A percentile compares a stretch with the other conserved stretches of the same genome.
These are phyloP conservation scores for Fusarium tricinctum DNA, from an alignment of 2,329 filamentous ascomycete genomes.

Conservation along the genomic window DNA sequence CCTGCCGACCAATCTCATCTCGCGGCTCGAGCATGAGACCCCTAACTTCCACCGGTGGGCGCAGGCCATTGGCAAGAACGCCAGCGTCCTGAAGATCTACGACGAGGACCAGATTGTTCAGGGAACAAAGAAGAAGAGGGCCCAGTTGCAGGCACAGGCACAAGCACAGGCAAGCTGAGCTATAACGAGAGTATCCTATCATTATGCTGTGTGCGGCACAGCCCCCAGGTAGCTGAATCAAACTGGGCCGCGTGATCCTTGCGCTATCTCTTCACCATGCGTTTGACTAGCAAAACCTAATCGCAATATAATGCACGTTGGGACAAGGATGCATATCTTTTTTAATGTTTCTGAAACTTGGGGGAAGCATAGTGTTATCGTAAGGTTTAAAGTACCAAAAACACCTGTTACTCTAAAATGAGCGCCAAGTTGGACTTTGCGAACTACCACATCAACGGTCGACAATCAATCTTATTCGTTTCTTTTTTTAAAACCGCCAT, in stretches of 20 bases:
- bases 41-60: slow-evolving; percentile 79
- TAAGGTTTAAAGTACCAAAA: not conserved
- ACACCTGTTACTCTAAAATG: not conserved
- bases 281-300: slow-evolving; percentile 7
- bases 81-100: slow-evolving; percentile 76
- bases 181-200: not conserved
- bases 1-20: slow-evolving; percentile 62
- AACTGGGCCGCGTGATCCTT: not conserved
- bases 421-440: slow-evolving; percentile 2
- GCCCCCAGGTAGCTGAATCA: slow-evolving; percentile 4
- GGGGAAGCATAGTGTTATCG: not conserved
- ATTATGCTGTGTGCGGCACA: not conserved
- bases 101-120: slow-evolving; percentile 59
- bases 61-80: slow-evolving; percentile 69
- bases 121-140: slow-evolving; percentile 39
- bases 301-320: slow-evolving; percentile 9
- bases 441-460: not conserved
- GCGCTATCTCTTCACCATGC: slow-evolving; percentile 11
- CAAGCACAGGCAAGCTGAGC: not conserved
- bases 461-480: not conserved
- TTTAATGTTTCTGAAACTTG: slow-evolving; percentile 11
- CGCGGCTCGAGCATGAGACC: slow-evolving; percentile 65
- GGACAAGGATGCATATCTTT: slow-evolving; percentile 13
- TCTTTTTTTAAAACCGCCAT: not conserved
- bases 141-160: slow-evolving; percentile 30